Evolutionary conservation across 208 protist genomes (phyloP), one percentile per base, ranked within the genome.

Genomic region (Leishmania gerbilli): DNA sequence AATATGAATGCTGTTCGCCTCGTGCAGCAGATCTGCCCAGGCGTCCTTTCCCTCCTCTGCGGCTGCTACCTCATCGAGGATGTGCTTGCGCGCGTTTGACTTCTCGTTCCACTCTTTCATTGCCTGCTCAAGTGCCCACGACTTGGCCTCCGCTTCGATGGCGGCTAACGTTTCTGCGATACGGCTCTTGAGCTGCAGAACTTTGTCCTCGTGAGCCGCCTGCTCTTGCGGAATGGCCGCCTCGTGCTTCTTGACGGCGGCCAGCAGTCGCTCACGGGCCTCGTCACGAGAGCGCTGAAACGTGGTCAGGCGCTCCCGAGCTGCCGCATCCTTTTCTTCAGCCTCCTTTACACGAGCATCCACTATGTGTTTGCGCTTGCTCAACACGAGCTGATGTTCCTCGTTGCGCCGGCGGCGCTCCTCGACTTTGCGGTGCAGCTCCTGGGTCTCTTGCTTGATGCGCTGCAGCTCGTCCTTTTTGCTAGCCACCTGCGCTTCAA

Each of bases 21-120:
- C 92, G 64, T 91, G 92, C n/a, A 97, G 76, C 27, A 94, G 67
- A 8, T 90, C 89, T n/a, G 90, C 89, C 91, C 92, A 96, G 13
- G 79, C 71, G 37, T 91, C 89, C 55, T 96, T 96, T 19, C 88
- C 88, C 8, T 82, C 84, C 81, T 92, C 91, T n/a, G 94, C 86
- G 0, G 87, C 82, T 1, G 51, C 81, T 3, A 90, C 85, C 67
- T 97, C 94, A 53, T 95, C 91, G 3, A 81, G 71, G 0, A 96
- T 31, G 67, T 76, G 87, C 79, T 92, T 92, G 34, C 87, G 90
- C 17, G 89, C 82, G 56, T 92, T 87, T 11, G 83, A 91, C 79
- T 90, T 95, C 49, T 87, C 83, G 47, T 92, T 93, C 87, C 88
- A 96, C 72, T 88, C 87, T 47, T 85, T 84, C 86, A 94, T 89